Conservation (phyloP, 441 rosid species). For the Macaranga tanarius region DNA sequence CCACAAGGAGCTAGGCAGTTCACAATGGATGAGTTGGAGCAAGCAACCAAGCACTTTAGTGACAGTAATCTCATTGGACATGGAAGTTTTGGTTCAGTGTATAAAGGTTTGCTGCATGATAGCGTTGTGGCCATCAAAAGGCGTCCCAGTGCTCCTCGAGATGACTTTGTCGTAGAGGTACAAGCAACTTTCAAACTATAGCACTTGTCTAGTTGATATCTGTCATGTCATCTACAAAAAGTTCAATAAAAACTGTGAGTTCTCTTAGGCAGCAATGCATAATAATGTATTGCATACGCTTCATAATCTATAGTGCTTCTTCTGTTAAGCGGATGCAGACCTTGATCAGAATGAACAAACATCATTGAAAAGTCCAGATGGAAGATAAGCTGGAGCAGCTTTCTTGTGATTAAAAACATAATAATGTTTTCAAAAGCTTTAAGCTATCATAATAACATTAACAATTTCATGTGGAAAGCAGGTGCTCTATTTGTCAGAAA, state of each 20-base stretch:
- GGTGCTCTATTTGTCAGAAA: conserved; percentile 52
- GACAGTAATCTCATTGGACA: conserved; percentile 46
- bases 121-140: conserved; percentile 51
- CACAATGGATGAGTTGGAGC: conserved; percentile 54
- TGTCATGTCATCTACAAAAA: not conserved
- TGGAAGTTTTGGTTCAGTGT: conserved; percentile 59
- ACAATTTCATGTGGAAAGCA: conserved; percentile 29
- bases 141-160: conserved; percentile 33
- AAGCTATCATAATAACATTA: not conserved
- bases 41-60: conserved; percentile 54
- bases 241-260: not conserved
- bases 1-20: conserved; percentile 37
- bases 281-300: not conserved
- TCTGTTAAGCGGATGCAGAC: not conserved
- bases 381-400: not conserved
- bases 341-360: too few species aligned
- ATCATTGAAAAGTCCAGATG: not conserved
- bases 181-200: conserved; percentile 6
- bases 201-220: not conserved
- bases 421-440: conserved; percentile 1
- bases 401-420: not conserved
- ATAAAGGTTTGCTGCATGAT: conserved; percentile 50
- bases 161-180: conserved; percentile 54
- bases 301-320: not conserved
- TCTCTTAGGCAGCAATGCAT: not conserved